A percentile compares a stretch with the other conserved stretches of the same genome.
Conservation (phyloP, 768 basidiomycete species). For the Trametes villosa region DNA sequence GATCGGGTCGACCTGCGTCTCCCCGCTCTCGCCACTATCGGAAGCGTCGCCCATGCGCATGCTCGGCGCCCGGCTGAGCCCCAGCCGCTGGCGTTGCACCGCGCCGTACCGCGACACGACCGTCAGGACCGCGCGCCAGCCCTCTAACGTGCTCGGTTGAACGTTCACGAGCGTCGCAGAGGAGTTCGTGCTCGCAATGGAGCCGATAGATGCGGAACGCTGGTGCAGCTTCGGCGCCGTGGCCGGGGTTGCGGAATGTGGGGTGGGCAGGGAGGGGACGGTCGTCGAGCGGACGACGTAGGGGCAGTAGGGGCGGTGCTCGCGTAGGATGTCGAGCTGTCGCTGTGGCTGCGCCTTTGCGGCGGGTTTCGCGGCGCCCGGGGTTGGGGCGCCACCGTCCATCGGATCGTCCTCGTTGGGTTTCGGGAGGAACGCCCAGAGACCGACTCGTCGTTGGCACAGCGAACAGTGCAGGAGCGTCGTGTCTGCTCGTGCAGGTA, state of each 20-base stretch:
- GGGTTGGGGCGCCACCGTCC: slow-evolving; percentile 7
- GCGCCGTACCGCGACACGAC: slow-evolving; percentile 70
- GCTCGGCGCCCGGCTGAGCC: slow-evolving; percentile 37
- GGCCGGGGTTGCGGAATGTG: slow-evolving; percentile 4
- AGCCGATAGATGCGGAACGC: slow-evolving; percentile 33
- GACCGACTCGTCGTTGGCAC: slow-evolving; percentile 78
- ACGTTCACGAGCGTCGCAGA: slow-evolving; percentile 40
- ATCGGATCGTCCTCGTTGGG: slow-evolving; percentile 16
- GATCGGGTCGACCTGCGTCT: slow-evolving; percentile 29
- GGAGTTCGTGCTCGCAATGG: slow-evolving; percentile 29
- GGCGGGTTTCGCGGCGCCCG: slow-evolving; percentile 5
- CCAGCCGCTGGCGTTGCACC: slow-evolving; percentile 54
- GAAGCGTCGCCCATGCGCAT: slow-evolving; percentile 19
- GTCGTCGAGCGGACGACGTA: slow-evolving; percentile 74
- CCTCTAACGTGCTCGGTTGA: slow-evolving; percentile 54
- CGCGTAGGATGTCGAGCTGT: slow-evolving; percentile 75
- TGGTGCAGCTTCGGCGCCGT: slow-evolving; percentile 15
- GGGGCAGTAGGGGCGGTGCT: slow-evolving; percentile 88
- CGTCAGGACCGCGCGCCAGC: slow-evolving; percentile 80
- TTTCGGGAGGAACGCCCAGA: slow-evolving; percentile 68
- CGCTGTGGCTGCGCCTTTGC: slow-evolving; percentile 40
- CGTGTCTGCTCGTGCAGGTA: slow-evolving; percentile 41
- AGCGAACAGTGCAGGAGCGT: slow-evolving; percentile 65
- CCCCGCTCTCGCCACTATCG: slow-evolving; percentile 16
- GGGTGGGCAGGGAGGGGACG: slow-evolving; percentile 57